Conservation (phyloP, 352 stramenopile genomes). For the Nothophytophthora sp. region DNA sequence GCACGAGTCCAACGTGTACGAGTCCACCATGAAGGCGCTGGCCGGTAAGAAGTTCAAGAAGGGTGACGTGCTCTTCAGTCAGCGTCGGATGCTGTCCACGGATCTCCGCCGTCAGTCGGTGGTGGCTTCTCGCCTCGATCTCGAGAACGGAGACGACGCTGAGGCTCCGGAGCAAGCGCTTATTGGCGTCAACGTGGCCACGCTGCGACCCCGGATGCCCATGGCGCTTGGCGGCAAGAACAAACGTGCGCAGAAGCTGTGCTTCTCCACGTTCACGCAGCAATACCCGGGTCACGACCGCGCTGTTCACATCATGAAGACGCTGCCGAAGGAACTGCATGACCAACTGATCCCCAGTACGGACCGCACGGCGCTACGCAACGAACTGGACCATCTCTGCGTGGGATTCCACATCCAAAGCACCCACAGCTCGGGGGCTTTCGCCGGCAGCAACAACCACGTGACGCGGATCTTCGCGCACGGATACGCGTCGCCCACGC, state of each 20-base stretch:
- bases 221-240: constrained; percentile 26
- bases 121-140: constrained; percentile 15
- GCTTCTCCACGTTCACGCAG: constrained; percentile 48
- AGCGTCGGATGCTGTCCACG: constrained; percentile 19
- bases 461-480: constrained; percentile 57
- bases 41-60: constrained; percentile 47
- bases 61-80: constrained; percentile 42
- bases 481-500: constrained; percentile 50
- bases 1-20: constrained; percentile 39
- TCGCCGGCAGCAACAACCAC: constrained; percentile 34
- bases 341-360: constrained; percentile 41
- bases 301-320: constrained; percentile 67
- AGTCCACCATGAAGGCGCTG: constrained; percentile 47
- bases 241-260: constrained; percentile 46
- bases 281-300: constrained; percentile 44
- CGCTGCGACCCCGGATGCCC: constrained; percentile 23
- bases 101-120: constrained; percentile 31
- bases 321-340: constrained; percentile 48
- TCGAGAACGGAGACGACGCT: constrained; percentile 9
- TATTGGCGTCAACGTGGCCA: constrained; percentile 30
- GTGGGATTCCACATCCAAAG: constrained; percentile 56
- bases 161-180: constrained; percentile 26
- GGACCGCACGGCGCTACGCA: constrained; percentile 44
- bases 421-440: constrained; percentile 13
- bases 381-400: constrained; percentile 52